Evolutionary conservation across 768 basidiomycete genomes (phyloP), one percentile per base, ranked within the genome.

Genomic region (Cantharellus anzutake): DNA sequence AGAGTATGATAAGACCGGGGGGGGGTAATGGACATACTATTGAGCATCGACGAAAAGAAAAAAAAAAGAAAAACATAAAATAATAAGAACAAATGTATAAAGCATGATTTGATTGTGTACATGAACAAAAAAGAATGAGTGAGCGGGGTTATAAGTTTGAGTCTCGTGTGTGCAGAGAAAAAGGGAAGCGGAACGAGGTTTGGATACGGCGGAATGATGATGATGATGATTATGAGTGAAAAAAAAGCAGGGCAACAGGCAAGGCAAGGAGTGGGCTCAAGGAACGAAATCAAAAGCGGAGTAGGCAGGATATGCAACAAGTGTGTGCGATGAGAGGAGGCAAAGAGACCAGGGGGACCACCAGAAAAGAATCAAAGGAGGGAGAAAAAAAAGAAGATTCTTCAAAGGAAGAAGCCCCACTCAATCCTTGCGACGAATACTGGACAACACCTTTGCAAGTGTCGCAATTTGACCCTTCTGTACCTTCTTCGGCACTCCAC

Each of bases 381-480:
- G 11, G 0, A 11, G 44, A 48, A 48, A 29, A 11, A 48, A 48
- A 48, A 29, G 11, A 48, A 48, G 44, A 48, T 48, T 11, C 11
- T 11, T 11, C 11, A 48, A 29, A 11, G 44, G 29, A 48, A 48
- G 44, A 48, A 48, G 11, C 11, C 11, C 44, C 44, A 48, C 29
- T 48, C 44, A 48, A 48, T 48, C 44, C 44, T 48, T 48, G 11
- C 29, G 11, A 29, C 44, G 11, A 48, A 11, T 11, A 29, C 29
- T 48, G 52, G 82, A 87, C 61, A 92, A 73, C 86, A 93, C 88
- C 81, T 92, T 92, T 60, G 89, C 89, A 66, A 93, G 75, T 48
- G 86, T 79, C 66, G 83, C 82, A 72, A 91, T 91, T 75, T 92
- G 90, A 55, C 84, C 86, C 71, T 83, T 90, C 74, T 88, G 83